Evolutionary conservation across 1,284 basidiomycete genomes (phyloP).

Genomic region (Marasmius oreades): DNA sequence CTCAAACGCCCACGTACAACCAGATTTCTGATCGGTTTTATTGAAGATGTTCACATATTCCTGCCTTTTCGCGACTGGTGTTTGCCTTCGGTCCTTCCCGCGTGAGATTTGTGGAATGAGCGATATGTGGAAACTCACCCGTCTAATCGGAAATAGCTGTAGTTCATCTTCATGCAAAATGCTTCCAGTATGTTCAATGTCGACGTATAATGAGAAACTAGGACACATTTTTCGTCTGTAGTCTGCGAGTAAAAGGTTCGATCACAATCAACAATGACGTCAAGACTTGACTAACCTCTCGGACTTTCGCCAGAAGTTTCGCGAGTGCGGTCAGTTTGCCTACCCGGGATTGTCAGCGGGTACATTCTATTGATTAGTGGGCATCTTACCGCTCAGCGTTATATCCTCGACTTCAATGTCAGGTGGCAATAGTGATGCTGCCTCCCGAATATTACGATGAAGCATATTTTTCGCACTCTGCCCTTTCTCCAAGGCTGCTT

Average conservation of each 20-base stretch:
- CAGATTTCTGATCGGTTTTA: conserved; percentile 60
- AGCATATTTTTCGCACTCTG: conserved; percentile 40
- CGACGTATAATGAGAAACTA: conserved; percentile 88
- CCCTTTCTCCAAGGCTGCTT: conserved; percentile 64
- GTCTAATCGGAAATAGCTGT: conserved; percentile 85
- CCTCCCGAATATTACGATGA: conserved; percentile 56
- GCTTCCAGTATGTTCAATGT: conserved; percentile 92
- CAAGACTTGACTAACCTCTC: conserved; percentile 39
- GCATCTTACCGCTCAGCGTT: conserved; percentile 63
- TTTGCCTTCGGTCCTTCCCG: conserved; percentile 50
- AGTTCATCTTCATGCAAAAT: conserved; percentile 75
- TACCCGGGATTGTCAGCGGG: conserved; percentile 23
- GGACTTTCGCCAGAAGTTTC: conserved; percentile 66
- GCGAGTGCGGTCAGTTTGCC: conserved; percentile 83
- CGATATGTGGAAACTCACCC: conserved; percentile 48
- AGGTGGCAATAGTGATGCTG: conserved; percentile 65
- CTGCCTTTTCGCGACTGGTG: conserved; percentile 77
- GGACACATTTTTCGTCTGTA: conserved; percentile 90
- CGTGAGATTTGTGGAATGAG: conserved; percentile 8
- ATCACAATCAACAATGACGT: background rate
- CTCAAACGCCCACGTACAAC: conserved; percentile 47
- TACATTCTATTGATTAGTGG: background rate
- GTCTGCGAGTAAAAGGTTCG: conserved; percentile 31
- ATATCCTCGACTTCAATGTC: conserved; percentile 65
- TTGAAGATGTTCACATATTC: conserved; percentile 84